Evolutionary conservation across 2,329 filamentous ascomycete species (phyloP).

Genomic region (Pseudocercospora crystallina): DNA sequence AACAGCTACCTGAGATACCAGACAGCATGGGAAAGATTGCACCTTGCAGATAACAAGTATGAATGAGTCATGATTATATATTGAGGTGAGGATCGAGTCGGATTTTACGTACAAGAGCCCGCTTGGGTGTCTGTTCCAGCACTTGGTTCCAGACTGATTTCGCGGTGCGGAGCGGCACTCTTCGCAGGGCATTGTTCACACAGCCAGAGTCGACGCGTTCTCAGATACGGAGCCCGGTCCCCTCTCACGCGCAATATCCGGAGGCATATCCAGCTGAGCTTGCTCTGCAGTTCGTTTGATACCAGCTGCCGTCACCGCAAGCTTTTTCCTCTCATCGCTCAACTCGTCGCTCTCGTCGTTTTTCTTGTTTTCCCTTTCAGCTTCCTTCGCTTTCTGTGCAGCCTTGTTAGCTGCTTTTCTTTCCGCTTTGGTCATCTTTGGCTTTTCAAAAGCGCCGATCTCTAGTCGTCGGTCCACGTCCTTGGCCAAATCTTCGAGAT

Average conservation of each 20-base stretch:
- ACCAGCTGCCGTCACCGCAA: conserved; percentile 17
- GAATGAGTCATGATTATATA: too few species aligned
- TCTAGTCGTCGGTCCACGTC: conserved; percentile 65
- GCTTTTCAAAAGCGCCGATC: conserved; percentile 48
- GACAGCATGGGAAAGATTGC: too few species aligned
- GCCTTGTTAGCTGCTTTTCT: conserved; percentile 46
- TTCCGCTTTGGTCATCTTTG: conserved; percentile 49
- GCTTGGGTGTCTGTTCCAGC: too few species aligned
- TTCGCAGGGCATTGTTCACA: conserved; percentile 1
- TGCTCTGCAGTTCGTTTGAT: conserved; percentile 25
- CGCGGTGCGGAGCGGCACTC: too few species aligned
- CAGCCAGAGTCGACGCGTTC: conserved; percentile 22
- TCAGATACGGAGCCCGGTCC: conserved; percentile 23
- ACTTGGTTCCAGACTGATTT: too few species aligned
- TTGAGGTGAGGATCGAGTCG: too few species aligned
- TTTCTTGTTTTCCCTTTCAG: conserved; percentile 40
- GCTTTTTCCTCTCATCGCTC: conserved; percentile 15
- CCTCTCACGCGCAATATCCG: conserved; percentile 22
- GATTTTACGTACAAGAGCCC: too few species aligned
- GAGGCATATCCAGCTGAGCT: conserved; percentile 25
- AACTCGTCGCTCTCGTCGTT: conserved; percentile 52
- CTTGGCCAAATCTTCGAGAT: conserved; percentile 63
- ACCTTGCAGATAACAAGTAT: too few species aligned
- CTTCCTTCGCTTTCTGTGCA: conserved; percentile 28
- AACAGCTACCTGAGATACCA: too few species aligned